Evolutionary conservation across 495 filamentous ascomycete genomes (phyloP).

Genomic region (Tuber umbilicatum): DNA sequence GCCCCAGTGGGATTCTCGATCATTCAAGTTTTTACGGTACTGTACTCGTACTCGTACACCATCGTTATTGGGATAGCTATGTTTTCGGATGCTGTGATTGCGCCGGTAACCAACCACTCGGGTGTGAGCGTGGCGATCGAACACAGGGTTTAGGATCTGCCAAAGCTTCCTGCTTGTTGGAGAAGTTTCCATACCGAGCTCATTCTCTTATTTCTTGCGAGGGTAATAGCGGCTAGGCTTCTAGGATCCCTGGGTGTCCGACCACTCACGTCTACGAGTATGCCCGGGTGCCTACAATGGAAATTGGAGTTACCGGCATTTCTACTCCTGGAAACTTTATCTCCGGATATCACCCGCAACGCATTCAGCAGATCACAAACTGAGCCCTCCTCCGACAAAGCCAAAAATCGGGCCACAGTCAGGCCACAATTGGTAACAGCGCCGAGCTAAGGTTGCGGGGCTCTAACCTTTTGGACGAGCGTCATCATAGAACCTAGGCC

Average conservation of each 20-base stretch:
- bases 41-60: too few relatives aligned
- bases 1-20: too few relatives aligned
- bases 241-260: background rate
- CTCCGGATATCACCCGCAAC: background rate
- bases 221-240: background rate
- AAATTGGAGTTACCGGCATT: background rate
- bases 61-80: background rate
- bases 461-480: background rate
- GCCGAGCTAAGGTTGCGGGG: background rate
- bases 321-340: background rate
- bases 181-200: background rate
- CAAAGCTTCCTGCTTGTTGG: background rate
- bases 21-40: too few relatives aligned
- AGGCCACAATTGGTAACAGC: background rate
- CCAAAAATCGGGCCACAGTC: background rate
- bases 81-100: background rate
- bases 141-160: background rate
- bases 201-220: background rate
- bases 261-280: background rate
- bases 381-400: background rate
- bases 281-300: background rate
- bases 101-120: background rate
- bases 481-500: background rate
- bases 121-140: background rate
- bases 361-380: background rate